Conservation (phyloP, 768 basidiomycete species). For the Phanerochaete sordida region DNA sequence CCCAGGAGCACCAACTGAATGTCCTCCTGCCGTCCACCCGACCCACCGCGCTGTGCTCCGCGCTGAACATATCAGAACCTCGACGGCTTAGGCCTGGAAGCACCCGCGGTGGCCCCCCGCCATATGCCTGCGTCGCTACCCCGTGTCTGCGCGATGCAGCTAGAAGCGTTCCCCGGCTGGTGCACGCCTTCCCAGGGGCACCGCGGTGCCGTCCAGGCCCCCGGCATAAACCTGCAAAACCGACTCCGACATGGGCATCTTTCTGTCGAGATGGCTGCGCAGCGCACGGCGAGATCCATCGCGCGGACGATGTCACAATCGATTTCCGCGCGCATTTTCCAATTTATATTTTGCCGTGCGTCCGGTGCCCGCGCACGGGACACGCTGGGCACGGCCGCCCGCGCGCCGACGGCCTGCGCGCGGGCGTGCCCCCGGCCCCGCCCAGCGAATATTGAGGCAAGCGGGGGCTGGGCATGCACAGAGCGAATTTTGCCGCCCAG, state of each 20-base stretch:
- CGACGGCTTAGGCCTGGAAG: neutral
- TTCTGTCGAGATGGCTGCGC: neutral
- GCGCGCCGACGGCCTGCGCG: no score
- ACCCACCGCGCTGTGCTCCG: neutral
- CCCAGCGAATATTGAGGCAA: neutral
- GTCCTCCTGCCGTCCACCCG: neutral
- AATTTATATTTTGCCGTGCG: neutral
- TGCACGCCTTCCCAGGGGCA: constrained; percentile 5
- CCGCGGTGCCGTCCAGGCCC: neutral
- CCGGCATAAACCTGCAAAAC: neutral
- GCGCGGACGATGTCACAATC: no score
- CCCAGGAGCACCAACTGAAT: neutral
- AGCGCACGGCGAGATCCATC: neutral
- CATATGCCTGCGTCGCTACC: neutral
- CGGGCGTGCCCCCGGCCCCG: no score
- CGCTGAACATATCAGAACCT: neutral
- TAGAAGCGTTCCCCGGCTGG: constrained; percentile 5
- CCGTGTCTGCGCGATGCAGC: constrained; percentile 3
- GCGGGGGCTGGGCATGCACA: no score
- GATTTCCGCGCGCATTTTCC: neutral
- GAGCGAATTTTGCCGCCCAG: no score
- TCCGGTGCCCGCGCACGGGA: neutral
- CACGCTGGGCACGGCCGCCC: neutral
- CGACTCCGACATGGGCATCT: neutral
- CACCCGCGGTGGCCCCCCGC: neutral